These are phyloP conservation scores for Cantharellus anzutake DNA, from an alignment of 768 basidiomycete species.

Conservation along the genomic window DNA sequence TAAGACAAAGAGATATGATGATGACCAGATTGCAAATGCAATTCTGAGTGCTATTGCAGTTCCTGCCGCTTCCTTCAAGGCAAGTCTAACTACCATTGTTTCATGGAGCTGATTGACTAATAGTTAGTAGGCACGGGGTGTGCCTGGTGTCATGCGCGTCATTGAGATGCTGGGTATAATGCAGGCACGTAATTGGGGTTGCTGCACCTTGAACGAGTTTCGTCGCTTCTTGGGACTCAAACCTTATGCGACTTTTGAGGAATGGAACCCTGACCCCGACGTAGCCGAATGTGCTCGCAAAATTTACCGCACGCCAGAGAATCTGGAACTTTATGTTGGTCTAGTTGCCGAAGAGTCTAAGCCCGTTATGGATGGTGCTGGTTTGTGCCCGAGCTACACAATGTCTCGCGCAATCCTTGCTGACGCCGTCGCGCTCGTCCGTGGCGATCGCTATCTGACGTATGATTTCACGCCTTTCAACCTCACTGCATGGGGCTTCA, in stretches of 20 bases:
- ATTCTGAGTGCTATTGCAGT: slow-evolving; percentile 7
- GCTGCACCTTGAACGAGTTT: slow-evolving; percentile 52
- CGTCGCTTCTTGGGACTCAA: slow-evolving; percentile 66
- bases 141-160: slow-evolving; percentile 8
- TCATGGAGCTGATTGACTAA: neutral
- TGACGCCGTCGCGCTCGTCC: slow-evolving; percentile 71
- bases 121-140: slow-evolving; percentile 8
- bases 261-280: slow-evolving; percentile 62
- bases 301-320: slow-evolving; percentile 52
- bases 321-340: slow-evolving; percentile 66
- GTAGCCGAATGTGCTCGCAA: slow-evolving; percentile 23
- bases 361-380: slow-evolving; percentile 56
- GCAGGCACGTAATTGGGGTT: slow-evolving; percentile 9
- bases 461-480: slow-evolving; percentile 63
- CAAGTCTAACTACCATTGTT: neutral
- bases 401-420: slow-evolving; percentile 68
- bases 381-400: slow-evolving; percentile 67
- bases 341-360: slow-evolving; percentile 65
- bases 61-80: slow-evolving; percentile 4
- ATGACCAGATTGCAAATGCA: slow-evolving; percentile 6
- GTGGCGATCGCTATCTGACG: slow-evolving; percentile 70
- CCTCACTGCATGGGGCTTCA: slow-evolving; percentile 53
- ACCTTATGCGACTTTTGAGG: slow-evolving; percentile 45
- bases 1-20: neutral
- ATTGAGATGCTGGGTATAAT: slow-evolving; percentile 9